A percentile compares a stretch with the other conserved stretches of the same genome.
These are phyloP conservation scores for Salicornia ramosissima DNA, from an alignment of 148 eudicot genomes.

Conservation along the genomic window DNA sequence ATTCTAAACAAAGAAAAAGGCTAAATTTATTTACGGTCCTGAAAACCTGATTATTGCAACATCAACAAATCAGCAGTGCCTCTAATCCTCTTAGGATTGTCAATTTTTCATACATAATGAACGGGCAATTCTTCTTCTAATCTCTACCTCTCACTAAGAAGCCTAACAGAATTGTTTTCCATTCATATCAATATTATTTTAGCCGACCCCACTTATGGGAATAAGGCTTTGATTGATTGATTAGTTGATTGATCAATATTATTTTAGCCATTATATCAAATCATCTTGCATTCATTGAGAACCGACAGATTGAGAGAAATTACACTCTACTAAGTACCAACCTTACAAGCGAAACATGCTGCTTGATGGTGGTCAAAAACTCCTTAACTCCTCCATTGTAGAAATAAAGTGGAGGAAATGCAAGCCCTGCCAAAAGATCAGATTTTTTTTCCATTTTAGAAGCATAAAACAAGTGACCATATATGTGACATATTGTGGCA, in stretches of 20 bases:
- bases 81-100: background rate
- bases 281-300: background rate
- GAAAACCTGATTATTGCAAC: background rate
- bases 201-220: no score
- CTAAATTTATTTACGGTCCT: background rate
- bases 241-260: no score
- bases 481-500: background rate
- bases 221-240: no score
- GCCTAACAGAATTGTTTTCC: background rate
- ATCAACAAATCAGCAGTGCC: background rate
- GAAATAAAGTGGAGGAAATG: constrained; percentile 91
- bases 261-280: background rate
- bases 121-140: background rate
- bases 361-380: constrained; percentile 82
- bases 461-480: background rate
- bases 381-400: constrained; percentile 93
- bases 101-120: background rate
- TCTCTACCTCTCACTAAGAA: background rate
- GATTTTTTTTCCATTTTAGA: background rate
- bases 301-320: background rate
- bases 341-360: constrained; percentile 77
- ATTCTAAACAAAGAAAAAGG: background rate
- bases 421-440: constrained; percentile 58
- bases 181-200: background rate
- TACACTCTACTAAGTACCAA: constrained; percentile 17